A percentile compares a stretch with the other conserved stretches of the same genome.
Evolutionary conservation across 2,329 filamentous ascomycete species (phyloP).

Genomic region (Paraphoma chrysanthemicola): DNA sequence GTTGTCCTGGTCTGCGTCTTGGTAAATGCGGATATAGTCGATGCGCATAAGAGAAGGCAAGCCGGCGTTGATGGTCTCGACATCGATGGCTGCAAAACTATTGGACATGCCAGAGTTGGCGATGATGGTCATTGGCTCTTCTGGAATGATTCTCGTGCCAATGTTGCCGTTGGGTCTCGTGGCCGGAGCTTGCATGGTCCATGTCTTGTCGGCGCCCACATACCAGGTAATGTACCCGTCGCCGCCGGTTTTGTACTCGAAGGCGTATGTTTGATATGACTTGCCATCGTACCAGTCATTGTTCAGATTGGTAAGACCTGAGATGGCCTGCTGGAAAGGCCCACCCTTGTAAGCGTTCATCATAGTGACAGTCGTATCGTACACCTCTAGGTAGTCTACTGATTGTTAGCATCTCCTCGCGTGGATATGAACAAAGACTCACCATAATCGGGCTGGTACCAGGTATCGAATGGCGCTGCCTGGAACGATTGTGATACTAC

Average conservation of each 20-base stretch:
- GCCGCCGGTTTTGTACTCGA: constrained; percentile 63
- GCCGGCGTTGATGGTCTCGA: constrained; percentile 58
- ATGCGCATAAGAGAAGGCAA: constrained; percentile 71
- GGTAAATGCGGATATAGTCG: constrained; percentile 75
- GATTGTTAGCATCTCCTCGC: constrained; percentile 15
- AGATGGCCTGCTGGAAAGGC: constrained; percentile 63
- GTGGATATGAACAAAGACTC: constrained; percentile 9
- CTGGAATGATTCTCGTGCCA: constrained; percentile 68
- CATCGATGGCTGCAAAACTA: constrained; percentile 68
- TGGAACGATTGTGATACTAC: constrained; percentile 72
- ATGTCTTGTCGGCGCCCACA: constrained; percentile 69
- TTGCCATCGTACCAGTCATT: constrained; percentile 65
- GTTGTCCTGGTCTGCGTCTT: constrained; percentile 63
- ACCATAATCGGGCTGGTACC: constrained; percentile 68
- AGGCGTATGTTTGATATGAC: constrained; percentile 63
- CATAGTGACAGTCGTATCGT: constrained; percentile 61
- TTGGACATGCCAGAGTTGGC: constrained; percentile 75
- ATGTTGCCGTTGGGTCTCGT: constrained; percentile 74
- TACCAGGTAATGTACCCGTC: constrained; percentile 72
- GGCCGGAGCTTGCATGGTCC: constrained; percentile 66
- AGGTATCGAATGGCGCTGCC: constrained; percentile 73
- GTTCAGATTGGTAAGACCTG: constrained; percentile 61
- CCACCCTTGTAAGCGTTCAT: constrained; percentile 64
- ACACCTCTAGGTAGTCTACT: constrained; percentile 68
- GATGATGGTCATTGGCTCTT: constrained; percentile 72